Percentiles rank a stretch among this genome's conserved stretches.
Conservation (phyloP, 768 basidiomycete genomes). For the Suillus sp. region DNA sequence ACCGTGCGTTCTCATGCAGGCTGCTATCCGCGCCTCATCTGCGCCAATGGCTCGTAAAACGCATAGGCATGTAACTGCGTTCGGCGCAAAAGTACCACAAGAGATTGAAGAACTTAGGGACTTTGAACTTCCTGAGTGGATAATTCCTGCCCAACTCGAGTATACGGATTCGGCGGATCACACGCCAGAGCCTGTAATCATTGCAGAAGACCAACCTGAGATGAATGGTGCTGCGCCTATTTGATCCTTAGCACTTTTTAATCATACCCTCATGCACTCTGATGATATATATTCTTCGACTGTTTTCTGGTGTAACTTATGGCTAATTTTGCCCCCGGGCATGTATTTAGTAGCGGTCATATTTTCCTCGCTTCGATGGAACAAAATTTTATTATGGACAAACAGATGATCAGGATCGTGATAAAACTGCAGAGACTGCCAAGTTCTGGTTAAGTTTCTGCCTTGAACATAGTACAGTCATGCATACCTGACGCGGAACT, state of each 20-base stretch:
- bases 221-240: background rate
- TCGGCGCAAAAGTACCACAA: conserved; percentile 58
- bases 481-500: background rate
- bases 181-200: background rate
- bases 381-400: background rate
- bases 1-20: conserved; percentile 45
- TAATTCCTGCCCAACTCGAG: conserved; percentile 25
- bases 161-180: background rate
- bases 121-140: conserved; percentile 60
- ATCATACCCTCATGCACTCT: background rate
- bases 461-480: background rate
- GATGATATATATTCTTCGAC: conserved; percentile 3
- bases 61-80: conserved; percentile 56
- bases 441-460: background rate
- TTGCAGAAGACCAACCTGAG: background rate
- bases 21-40: conserved; percentile 51
- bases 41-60: conserved; percentile 49
- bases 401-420: background rate
- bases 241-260: background rate
- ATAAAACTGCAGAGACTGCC: background rate
- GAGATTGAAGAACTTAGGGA: conserved; percentile 51
- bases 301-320: conserved; percentile 7
- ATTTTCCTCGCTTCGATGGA: background rate
- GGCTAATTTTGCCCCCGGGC: conserved; percentile 1
- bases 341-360: conserved; percentile 5